Base-by-base conservation (phyloP, 2,329 filamentous ascomycete genomes). In the Cladophialophora yegresii region DNA sequence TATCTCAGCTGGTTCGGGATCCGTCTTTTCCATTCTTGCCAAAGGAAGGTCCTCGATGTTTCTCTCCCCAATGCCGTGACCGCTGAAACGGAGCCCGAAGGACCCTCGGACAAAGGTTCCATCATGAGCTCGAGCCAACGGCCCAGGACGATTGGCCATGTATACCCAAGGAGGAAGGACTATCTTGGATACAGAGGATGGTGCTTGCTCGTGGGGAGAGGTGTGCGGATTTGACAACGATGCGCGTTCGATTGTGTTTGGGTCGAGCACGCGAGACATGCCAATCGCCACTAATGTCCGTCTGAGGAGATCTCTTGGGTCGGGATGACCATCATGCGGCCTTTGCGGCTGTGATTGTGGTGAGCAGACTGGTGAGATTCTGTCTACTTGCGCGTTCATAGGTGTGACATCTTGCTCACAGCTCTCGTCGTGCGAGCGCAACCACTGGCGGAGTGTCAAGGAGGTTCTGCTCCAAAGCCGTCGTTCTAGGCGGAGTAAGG, bases 61-160 rank as follows among this genome's bases (percentile, higher is more conserved):
- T 22, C 71, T 51, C 70, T 59, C 55, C 65, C 75, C 71, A 20
- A 75, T 71, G 10, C 77, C 77, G 71, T 80, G 78, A 0, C 75
- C 77, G 65, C 78, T 80, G 43, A 76, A 73, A 54, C 78, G 72
- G 55, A 73, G 69, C 1, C 75, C 76, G 36, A 79, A 80, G 32
- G 76, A 73, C 23, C 77, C 78, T 58, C 76, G 73, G 26, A 80
- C 73, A 26, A 72, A 66, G 10, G 78, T 79, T 13, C 77, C 77
- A 70, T 80, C 78, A 26, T 76, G 73, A 16, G 78, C 77, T 61
- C 74, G 74, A 36, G 74, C 73, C 61, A 78, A 71, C 20, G 72
- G 67, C 33, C 70, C 71, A 26, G 66, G 49, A 7, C 71, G 71
- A 9, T 69, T 67, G 7, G 61, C 40, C 12, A 45, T 67, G 26